Evolutionary conservation across 2,329 filamentous ascomycete species (phyloP), one percentile per base, ranked within the genome.

Genomic region (Fusarium sp.): DNA sequence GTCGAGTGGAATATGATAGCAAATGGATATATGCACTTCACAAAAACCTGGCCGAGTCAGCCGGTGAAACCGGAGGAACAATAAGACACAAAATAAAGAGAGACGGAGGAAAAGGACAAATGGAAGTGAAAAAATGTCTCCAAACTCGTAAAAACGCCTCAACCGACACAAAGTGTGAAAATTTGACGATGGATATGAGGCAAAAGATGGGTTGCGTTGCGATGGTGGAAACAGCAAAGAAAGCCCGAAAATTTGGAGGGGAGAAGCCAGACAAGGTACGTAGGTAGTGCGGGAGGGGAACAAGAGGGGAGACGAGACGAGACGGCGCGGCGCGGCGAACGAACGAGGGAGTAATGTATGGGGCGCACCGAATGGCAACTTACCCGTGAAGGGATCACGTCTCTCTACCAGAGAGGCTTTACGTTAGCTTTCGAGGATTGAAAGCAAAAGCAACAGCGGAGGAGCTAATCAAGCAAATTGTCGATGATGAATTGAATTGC

Each of bases 351-450:
- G 67, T 29, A 56, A 56, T 63, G 51, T 55, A 72, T 69, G 55
- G 65, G 67, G 67, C 60, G 47, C 58, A 65, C 62, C 49, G 48
- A 48, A 52, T 48, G 20, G 44, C 71, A 76, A 80, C 79, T 79
- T 74, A 80, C 79, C 72, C 60, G 73, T 77, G 79, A 82, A 81
- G 80, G 78, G 78, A 82, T 81, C 79, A 77, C 80, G 80, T 79
- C 79, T 73, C 67, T 72, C 49, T 55, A 65, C 52, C 10, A 52
- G 62, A 60, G 65, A 67, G 55, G 54, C 38, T 68, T 62, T 62
- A 61, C 47, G 63, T 46, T 62, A 59, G 62, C 65, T 74, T 70
- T 67, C 69, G 62, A 55, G 30, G 12, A 61, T 53, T 52, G 67
- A 64, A 65, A 62, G 54, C 57, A 30, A 58, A 58, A 58, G 27